Base-by-base conservation (phyloP, 164 flowering plant species). In the Magnolia officinalis region DNA sequence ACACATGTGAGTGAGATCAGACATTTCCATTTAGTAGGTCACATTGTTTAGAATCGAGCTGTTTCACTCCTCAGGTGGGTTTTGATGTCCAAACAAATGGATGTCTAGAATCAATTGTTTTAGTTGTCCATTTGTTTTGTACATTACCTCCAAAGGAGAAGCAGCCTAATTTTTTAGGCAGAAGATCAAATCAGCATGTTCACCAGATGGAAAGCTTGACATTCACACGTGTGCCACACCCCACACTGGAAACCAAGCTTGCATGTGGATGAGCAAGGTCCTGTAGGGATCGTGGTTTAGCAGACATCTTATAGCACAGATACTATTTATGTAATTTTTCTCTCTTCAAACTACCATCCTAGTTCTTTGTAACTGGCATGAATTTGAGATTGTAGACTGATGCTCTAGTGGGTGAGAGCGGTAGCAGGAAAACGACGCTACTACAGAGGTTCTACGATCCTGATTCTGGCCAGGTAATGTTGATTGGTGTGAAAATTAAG, bases 371-470 rank as follows among this genome's bases (percentile, higher is more conserved):
- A 16, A 13, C 2, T 29, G 45, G 49, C n/a, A 29, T 68, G 6
- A 19, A 68, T 8, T 6, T 14, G 67, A 13, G 19, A n/a, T n/a
- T 21, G 64, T 70, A 78, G 80, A 75, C 70, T 10, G 76, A 78
- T 21, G 83, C 83, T 51, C 65, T 78, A 2, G 80, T 81, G 7
- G 83, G 83, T 59, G 83, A 78, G 63, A 81, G 83, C 67, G 80
- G 80, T 6, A 19, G 80, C 51, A 75, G 80, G 50, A 81, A 81
- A 78, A 78, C 83, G 13, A 88, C 90, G 8, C 63, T 91, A 72
- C 61, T 91, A 79, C 87, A 88, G 77, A 88, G 95, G 74, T 91
- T 91, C 67, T 91, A 91, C 29, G 86, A 88, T 26, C 78, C 75
- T 2, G 80, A 78, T 63, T 78, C 78, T 9, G 91, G 94, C 19